Conservation (phyloP, 169 alveolate species). For the Plasmodium blacklocki region DNA sequence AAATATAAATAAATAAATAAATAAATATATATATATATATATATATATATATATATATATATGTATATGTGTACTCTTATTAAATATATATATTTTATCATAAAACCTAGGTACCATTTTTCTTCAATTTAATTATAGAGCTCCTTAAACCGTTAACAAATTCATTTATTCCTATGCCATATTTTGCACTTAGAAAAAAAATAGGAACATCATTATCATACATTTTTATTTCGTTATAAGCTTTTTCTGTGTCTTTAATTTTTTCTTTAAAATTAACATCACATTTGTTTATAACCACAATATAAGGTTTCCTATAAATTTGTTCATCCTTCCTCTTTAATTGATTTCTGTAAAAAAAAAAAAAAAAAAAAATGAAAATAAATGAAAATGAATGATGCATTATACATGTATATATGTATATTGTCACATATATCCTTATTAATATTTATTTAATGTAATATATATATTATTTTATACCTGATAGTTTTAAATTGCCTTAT, state of each 20-base stretch:
- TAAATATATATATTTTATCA: too few species aligned
- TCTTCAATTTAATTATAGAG: constrained; percentile 50
- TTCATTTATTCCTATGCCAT: constrained; percentile 58
- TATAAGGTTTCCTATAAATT: constrained; percentile 43
- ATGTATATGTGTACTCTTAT: too few species aligned
- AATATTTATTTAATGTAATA: background rate
- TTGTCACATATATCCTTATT: background rate
- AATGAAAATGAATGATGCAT: background rate
- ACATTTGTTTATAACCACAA: constrained; percentile 69
- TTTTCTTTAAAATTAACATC: constrained; percentile 58
- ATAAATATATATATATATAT: too few species aligned
- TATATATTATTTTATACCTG: constrained; percentile 12
- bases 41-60: too few species aligned
- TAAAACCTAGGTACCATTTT: background rate
- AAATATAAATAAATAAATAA: too few species aligned
- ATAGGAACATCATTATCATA: constrained; percentile 22
- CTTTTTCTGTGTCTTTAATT: constrained; percentile 47
- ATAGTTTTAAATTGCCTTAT: constrained; percentile 33
- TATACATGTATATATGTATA: background rate
- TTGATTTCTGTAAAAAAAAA: constrained; percentile 19
- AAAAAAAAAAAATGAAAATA: background rate
- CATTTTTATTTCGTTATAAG: constrained; percentile 35
- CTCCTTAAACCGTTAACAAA: constrained; percentile 37
- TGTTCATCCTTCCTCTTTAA: constrained; percentile 29
- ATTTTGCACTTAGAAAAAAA: constrained; percentile 66